Conservation (phyloP, 1,284 basidiomycete genomes). For the Cryptococcus sp. region DNA sequence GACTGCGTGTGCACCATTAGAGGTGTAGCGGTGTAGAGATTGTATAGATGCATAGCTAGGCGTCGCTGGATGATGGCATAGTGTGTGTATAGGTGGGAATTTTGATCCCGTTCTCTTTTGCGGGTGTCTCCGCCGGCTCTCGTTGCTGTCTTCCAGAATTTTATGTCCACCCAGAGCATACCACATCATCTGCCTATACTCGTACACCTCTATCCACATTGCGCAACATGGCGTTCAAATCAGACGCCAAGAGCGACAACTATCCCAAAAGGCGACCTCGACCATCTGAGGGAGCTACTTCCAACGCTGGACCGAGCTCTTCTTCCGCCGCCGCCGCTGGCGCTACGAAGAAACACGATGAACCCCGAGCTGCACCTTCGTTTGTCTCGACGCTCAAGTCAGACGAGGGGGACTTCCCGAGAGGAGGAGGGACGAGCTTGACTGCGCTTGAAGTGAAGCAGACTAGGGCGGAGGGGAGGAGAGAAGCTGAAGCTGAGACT, state of each 20-base stretch:
- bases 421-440: constrained; percentile 67
- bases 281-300: no score
- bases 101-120: not conserved
- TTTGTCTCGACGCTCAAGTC: constrained; percentile 50
- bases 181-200: not conserved
- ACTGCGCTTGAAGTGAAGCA: constrained; percentile 88
- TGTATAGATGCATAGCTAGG: no score
- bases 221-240: not conserved
- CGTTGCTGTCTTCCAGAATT: not conserved
- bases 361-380: constrained; percentile 34
- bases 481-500: constrained; percentile 76
- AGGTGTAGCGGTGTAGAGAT: no score
- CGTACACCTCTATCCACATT: not conserved
- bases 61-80: no score
- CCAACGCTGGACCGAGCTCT: no score
- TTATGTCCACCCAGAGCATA: not conserved
- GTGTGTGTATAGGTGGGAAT: no score
- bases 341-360: not conserved
- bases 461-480: constrained; percentile 72
- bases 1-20: no score
- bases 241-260: not conserved
- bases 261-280: not conserved
- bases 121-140: not conserved
- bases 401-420: constrained; percentile 89
- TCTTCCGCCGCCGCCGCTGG: not conserved